Base-by-base conservation (phyloP, 2,329 filamentous ascomycete species). In the Monilinia aucupariae region DNA sequence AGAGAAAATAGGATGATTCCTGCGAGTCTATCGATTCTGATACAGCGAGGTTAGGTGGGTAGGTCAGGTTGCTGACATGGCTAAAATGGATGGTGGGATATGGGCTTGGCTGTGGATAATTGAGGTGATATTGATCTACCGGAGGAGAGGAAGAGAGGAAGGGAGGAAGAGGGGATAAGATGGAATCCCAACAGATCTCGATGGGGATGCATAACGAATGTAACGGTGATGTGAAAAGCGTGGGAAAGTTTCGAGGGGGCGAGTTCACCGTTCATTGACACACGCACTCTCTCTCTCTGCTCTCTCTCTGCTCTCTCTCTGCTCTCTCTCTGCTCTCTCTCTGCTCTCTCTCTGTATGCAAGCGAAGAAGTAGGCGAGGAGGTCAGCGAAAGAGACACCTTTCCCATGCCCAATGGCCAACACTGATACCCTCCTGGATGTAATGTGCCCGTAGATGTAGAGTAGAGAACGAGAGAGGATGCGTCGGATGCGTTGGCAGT, bases 181-280 rank as follows among this genome's bases (percentile, higher is more conserved):
- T 12, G 20, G 15, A 61, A 53, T 61, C 59, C 48, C 59, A 61
- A 61, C 59, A 47, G 37, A 61, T 61, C 47, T 61, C 49, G 48
- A 53, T 53, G 48, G 39, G 17, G n/a, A 43, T 60, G 58, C 47
- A 60, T 43, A 60, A n/a, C 34, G 34, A 51, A 51, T 50, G 47
- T 50, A 51, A 59, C 49, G 13, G 5, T 52, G 34, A 9, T 12
- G 34, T 43, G 20, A 20, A 52, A 45, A 17, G 53, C 53, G 39
- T 56, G 53, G 53, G 50, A 39, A 43, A 22, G 53, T 13, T 22
- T 32, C 20, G 22, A 10, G 39, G 20, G 32, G 53, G 43, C 25
- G 27, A 50, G 48, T 50, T 45, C 41, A 22, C 17, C 41, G 17
- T 22, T n/a, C 17, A 25, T 25, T 13, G 20, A 13, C n/a, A n/a